A percentile compares a stretch with the other conserved stretches of the same genome.
These are phyloP conservation scores for Verticillium isaacii DNA, from an alignment of 2,329 filamentous ascomycete species.

Conservation along the genomic window DNA sequence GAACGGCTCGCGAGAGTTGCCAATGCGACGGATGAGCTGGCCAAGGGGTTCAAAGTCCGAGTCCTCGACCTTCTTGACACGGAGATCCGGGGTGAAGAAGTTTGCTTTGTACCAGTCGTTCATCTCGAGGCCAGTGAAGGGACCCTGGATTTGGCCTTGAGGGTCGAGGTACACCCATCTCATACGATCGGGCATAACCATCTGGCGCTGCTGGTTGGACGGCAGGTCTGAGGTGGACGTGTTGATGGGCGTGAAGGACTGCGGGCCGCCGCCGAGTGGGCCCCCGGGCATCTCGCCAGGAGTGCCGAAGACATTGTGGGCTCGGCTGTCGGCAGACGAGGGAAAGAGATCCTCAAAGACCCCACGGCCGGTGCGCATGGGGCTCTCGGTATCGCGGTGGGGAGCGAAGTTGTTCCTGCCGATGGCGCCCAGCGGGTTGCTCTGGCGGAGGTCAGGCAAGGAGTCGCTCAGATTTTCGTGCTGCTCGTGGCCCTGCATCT, in stretches of 20 bases:
- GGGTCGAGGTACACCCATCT: constrained; percentile 97
- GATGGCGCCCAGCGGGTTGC: constrained; percentile 61
- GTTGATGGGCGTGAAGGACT: constrained; percentile 12
- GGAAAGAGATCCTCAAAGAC: constrained; percentile 53
- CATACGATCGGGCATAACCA: constrained; percentile 99
- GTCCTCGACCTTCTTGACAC: constrained; percentile 94
- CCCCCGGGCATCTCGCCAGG: constrained; percentile 17
- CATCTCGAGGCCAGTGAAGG: constrained; percentile 96
- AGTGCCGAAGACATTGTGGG: constrained; percentile 20
- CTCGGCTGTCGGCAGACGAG: constrained; percentile 25
- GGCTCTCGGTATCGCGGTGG: constrained; percentile 55
- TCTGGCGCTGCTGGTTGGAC: constrained; percentile 68
- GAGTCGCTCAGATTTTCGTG: constrained; percentile 54
- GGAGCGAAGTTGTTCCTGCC: constrained; percentile 55
- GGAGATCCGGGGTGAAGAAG: constrained; percentile 91
- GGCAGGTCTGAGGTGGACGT: constrained; percentile 21
- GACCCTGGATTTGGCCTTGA: constrained; percentile 85
- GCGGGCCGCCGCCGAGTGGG: constrained; percentile 15
- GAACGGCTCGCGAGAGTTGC: constrained; percentile 96
- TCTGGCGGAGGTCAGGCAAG: constrained; percentile 54
- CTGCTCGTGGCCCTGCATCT: constrained; percentile 74
- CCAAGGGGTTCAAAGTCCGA: constrained; percentile 90
- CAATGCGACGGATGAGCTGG: constrained; percentile 90
- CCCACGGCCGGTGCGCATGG: constrained; percentile 49
- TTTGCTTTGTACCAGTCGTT: constrained; percentile 99